Evolutionary conservation across 148 eudicot species (phyloP).

Genomic region (Vaccinium corymbosum): DNA sequence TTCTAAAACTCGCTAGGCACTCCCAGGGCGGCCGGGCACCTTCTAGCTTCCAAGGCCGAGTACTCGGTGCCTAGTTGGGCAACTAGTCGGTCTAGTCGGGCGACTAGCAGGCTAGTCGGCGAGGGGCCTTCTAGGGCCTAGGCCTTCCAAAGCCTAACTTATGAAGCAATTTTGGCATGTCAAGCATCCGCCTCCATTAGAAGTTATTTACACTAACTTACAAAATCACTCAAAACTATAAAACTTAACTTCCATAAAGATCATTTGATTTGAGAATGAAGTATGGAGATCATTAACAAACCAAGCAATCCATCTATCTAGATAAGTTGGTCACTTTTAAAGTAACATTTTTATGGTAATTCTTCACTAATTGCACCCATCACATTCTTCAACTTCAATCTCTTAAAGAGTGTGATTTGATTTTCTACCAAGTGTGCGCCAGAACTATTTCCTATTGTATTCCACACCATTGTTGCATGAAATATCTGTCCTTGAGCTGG

Average conservation of each 20-base stretch:
- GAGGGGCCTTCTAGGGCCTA: no score
- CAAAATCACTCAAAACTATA: background rate
- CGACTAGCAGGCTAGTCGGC: no score
- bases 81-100: no score
- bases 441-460: background rate
- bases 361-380: background rate
- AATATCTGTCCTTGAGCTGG: background rate
- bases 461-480: background rate
- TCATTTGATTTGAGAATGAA: background rate
- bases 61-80: no score
- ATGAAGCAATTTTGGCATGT: background rate
- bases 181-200: slow-evolving; percentile 1
- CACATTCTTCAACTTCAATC: background rate
- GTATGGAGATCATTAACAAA: background rate
- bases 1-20: no score
- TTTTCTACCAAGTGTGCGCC: background rate
- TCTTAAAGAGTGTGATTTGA: background rate
- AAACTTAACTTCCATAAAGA: background rate
- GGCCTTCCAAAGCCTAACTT: background rate
- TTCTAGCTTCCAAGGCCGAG: no score
- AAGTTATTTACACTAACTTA: background rate
- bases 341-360: background rate
- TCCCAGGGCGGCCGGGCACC: no score
- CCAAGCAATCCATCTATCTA: background rate
- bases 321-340: background rate